Evolutionary conservation across 2,329 filamentous ascomycete species (phyloP).

Genomic region (Bipolaris victoriae): DNA sequence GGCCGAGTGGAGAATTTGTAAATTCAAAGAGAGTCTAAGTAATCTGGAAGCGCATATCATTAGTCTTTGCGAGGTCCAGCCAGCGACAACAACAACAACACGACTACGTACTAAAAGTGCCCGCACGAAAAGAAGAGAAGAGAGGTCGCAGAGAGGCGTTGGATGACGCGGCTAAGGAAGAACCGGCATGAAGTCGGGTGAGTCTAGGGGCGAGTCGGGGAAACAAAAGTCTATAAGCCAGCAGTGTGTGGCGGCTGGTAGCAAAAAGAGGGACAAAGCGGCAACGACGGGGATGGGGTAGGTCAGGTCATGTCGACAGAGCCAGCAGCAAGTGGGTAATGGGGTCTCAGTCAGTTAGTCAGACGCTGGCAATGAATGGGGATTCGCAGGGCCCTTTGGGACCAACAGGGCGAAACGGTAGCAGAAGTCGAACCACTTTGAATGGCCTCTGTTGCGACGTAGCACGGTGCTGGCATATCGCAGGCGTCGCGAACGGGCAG

Average conservation of each 20-base stretch:
- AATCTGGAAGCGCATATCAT: conserved; percentile 35
- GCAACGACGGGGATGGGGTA: conserved; percentile 17
- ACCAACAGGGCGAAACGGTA: conserved; percentile 37
- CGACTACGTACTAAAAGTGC: conserved; percentile 44
- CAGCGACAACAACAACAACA: conserved; percentile 16
- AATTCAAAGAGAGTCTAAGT: conserved; percentile 39
- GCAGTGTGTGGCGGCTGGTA: conserved; percentile 18
- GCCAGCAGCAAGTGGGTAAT: conserved; percentile 27
- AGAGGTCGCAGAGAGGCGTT: conserved; percentile 30
- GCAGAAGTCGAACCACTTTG: conserved; percentile 46
- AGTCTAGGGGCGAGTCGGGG: conserved; percentile 36
- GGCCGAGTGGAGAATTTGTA: conserved; percentile 30
- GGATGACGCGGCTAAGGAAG: conserved; percentile 47
- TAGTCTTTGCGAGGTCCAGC: conserved; percentile 14
- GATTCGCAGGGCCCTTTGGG: conserved; percentile 10
- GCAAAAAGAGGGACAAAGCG: conserved; percentile 15
- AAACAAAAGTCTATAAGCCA: conserved; percentile 50
- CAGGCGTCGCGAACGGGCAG: conserved; percentile 39
- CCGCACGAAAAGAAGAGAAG: conserved; percentile 48
- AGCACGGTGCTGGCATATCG: conserved; percentile 30
- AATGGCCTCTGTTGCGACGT: conserved; percentile 40
- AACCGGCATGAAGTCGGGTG: conserved; percentile 48
- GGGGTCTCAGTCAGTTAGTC: conserved; percentile 27
- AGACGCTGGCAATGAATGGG: conserved; percentile 4
- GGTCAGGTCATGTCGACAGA: conserved; percentile 37